These are phyloP conservation scores for Aphanomyces euteiches DNA, from an alignment of 352 stramenopile genomes.

Conservation along the genomic window DNA sequence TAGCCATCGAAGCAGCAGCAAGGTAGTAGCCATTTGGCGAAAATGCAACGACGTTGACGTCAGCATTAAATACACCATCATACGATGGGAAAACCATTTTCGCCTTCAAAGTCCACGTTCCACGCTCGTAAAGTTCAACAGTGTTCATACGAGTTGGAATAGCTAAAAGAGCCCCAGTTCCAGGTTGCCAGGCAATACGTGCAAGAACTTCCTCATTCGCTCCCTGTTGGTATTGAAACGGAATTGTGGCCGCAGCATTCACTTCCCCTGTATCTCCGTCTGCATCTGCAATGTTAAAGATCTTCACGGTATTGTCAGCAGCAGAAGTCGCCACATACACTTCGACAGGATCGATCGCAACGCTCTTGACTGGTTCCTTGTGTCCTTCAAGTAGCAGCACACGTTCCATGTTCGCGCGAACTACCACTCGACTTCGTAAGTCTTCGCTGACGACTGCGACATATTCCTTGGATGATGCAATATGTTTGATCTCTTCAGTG, in stretches of 20 bases:
- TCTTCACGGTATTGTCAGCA: conserved; percentile 62
- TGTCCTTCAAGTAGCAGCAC: conserved; percentile 63
- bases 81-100: conserved; percentile 56
- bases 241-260: conserved; percentile 47
- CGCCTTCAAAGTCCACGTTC: conserved; percentile 43
- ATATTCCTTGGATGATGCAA: conserved; percentile 55
- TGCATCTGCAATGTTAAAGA: conserved; percentile 41
- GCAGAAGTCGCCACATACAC: conserved; percentile 62
- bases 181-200: conserved; percentile 61
- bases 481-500: conserved; percentile 66
- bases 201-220: conserved; percentile 64
- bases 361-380: conserved; percentile 66
- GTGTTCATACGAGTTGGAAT: conserved; percentile 61
- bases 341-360: conserved; percentile 58
- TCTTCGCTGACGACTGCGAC: conserved; percentile 74
- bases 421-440: conserved; percentile 61
- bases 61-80: conserved; percentile 45
- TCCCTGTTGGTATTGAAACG: conserved; percentile 50
- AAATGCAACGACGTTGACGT: conserved; percentile 70
- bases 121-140: conserved; percentile 57
- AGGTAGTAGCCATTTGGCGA: conserved; percentile 79
- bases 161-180: conserved; percentile 40
- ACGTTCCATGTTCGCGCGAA: conserved; percentile 49
- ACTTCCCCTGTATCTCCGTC: conserved; percentile 43
- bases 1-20: conserved; percentile 56